Evolutionary conservation across 805 yeast species (phyloP), one percentile per base, ranked within the genome.

Genomic region (Zygotorulaspora danielsina): DNA sequence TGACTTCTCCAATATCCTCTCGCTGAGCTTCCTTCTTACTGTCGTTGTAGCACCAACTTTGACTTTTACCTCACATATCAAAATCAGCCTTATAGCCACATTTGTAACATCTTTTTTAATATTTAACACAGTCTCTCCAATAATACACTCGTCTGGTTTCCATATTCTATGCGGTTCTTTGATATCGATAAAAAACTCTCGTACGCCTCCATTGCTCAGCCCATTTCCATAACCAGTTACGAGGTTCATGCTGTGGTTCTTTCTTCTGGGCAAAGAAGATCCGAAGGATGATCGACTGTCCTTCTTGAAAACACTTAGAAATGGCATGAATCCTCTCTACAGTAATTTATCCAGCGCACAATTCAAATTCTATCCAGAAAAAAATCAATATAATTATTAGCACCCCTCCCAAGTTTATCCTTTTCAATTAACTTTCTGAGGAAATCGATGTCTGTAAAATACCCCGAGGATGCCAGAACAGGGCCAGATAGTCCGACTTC

Each of bases 81-180:
- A 61, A 2, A 79, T 69, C 25, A 82, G 63, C 12, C 73, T 70
- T 5, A 82, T 67, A 33, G 69, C 50, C 2, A 59, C 41, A 32
- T 79, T 75, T 19, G 73, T 69, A 8, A 77, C 52, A 54, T 79
- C 79, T 48, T 72, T 75, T 53, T 74, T 74, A 37, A 81, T 57
- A 3, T 74, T 70, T 10, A 83, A 61, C 1, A 78, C 71, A 9
- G 78, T 72, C 49, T 76, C 79, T 11, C 94, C 94, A 1, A 70
- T 62, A 3, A 85, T 72, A 47, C 72, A 73, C 38, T 86, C 95
- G 11, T 90, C 93, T 0, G 96, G 95, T n/a, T 69, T 65, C 76
- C 82, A 86, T 3, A 74, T 65, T 48, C 76, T 75, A 59, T 85
- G 95, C 1, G 95, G 89, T 39, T 81, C 79, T 45, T 80, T 82